Conservation (phyloP, 805 yeast genomes). For the Sungouiella blattae region DNA sequence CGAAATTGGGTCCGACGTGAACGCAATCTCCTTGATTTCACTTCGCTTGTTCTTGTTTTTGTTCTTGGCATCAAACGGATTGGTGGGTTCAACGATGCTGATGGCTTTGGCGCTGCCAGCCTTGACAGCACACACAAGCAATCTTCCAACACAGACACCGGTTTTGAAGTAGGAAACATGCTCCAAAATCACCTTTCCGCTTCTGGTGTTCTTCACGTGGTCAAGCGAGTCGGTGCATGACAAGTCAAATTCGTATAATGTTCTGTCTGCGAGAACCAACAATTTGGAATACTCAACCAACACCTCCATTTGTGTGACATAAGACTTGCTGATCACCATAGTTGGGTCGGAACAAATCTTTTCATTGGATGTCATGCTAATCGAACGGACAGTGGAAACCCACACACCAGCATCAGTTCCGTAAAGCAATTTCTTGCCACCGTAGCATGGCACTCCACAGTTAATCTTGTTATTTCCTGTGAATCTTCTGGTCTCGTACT, state of each 20-base stretch:
- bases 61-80: conserved; percentile 57
- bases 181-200: conserved; percentile 75
- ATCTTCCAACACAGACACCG: conserved; percentile 87
- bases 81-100: conserved; percentile 84
- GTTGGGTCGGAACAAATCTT: conserved; percentile 67
- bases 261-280: conserved; percentile 77
- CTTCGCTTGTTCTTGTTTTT: conserved; percentile 65
- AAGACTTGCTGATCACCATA: conserved; percentile 66
- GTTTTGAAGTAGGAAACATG: conserved; percentile 89
- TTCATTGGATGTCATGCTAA: conserved; percentile 45
- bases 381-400: conserved; percentile 66
- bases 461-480: conserved; percentile 74
- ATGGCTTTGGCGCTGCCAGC: conserved; percentile 76
- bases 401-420: conserved; percentile 93
- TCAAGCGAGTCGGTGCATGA: conserved; percentile 47
- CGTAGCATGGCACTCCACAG: conserved; percentile 91
- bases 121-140: conserved; percentile 86
- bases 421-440: conserved; percentile 83
- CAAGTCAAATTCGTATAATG: conserved; percentile 70
- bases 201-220: conserved; percentile 50
- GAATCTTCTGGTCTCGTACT: conserved; percentile 72
- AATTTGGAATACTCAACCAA: conserved; percentile 86
- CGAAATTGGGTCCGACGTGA: conserved; percentile 87
- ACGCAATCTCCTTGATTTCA: conserved; percentile 70
- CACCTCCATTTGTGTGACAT: conserved; percentile 86